Conservation (phyloP, 2,329 filamentous ascomycete species). For the Verticillium nonalfalfae region DNA sequence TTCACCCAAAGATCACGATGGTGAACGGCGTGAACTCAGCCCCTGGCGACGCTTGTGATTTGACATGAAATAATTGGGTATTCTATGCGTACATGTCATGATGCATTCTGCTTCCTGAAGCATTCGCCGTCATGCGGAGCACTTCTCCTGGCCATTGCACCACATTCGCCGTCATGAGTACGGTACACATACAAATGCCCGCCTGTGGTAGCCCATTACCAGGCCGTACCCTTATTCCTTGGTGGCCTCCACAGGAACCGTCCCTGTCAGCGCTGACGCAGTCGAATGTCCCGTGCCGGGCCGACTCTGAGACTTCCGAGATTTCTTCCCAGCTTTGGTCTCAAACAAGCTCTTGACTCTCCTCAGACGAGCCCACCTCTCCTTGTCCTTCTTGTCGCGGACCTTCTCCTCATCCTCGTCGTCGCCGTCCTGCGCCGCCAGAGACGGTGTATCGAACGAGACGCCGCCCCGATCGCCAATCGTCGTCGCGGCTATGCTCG, state of each 20-base stretch:
- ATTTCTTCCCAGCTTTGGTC: conserved; percentile 53
- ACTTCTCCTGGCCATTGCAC: too few species aligned
- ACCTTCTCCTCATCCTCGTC: conserved; percentile 42
- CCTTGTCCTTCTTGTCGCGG: conserved; percentile 58
- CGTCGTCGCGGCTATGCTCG: conserved; percentile 6
- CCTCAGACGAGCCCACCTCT: conserved; percentile 65
- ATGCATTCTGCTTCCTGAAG: neutral
- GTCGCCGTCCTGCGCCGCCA: conserved; percentile 19
- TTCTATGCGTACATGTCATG: neutral
- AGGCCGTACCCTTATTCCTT: neutral
- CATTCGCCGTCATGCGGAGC: too few species aligned
- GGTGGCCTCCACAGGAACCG: neutral
- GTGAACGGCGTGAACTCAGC: too few species aligned
- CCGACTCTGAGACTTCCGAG: conserved; percentile 32
- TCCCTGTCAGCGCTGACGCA: conserved; percentile 10
- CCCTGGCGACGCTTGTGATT: too few species aligned
- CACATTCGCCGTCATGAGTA: neutral
- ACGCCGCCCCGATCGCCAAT: conserved; percentile 2
- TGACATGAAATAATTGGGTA: neutral
- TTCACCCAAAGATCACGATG: too few species aligned
- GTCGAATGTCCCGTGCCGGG: conserved; percentile 32
- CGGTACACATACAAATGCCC: neutral
- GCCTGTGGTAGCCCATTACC: too few species aligned
- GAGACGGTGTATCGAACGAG: conserved; percentile 10
- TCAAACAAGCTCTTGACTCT: conserved; percentile 68